Evolutionary conservation across 179 eudicot species (phyloP).

Genomic region (Silene noctiflora): DNA sequence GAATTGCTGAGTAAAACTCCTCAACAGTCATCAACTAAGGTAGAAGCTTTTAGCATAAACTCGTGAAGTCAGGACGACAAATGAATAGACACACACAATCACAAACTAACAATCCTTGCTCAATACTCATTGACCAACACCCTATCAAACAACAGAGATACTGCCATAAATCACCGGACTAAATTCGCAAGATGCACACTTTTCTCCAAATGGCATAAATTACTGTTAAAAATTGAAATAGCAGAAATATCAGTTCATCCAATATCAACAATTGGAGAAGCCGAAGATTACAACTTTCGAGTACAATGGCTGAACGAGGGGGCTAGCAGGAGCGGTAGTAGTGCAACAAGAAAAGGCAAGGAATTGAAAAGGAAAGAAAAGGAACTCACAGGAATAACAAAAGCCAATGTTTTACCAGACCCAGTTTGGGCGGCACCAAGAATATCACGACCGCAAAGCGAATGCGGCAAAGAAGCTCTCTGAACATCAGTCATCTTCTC

Average conservation of each 20-base stretch:
- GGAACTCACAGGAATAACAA: slow-evolving; percentile 72
- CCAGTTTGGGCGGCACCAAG: slow-evolving; percentile 98
- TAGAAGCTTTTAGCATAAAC: neutral
- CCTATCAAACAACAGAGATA: neutral
- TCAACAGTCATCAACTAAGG: neutral
- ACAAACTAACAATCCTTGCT: neutral
- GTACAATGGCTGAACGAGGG: too few species aligned
- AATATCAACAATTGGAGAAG: too few species aligned
- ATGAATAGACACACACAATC: neutral
- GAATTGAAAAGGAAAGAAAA: neutral
- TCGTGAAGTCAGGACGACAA: neutral
- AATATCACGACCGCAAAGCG: slow-evolving; percentile 77
- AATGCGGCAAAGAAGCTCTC: slow-evolving; percentile 83
- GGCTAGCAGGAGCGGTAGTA: too few species aligned
- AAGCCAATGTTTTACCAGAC: slow-evolving; percentile 88
- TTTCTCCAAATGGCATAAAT: too few species aligned
- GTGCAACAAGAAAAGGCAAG: neutral
- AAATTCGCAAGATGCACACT: too few species aligned
- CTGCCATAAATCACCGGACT: neutral
- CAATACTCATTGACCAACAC: neutral
- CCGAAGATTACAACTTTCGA: too few species aligned
- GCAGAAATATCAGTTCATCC: too few species aligned
- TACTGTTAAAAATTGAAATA: too few species aligned
- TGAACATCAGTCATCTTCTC: slow-evolving; percentile 71
- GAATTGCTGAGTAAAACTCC: neutral